Evolutionary conservation across 352 stramenopile species (phyloP).

Genomic region (Nothophytophthora sp.): DNA sequence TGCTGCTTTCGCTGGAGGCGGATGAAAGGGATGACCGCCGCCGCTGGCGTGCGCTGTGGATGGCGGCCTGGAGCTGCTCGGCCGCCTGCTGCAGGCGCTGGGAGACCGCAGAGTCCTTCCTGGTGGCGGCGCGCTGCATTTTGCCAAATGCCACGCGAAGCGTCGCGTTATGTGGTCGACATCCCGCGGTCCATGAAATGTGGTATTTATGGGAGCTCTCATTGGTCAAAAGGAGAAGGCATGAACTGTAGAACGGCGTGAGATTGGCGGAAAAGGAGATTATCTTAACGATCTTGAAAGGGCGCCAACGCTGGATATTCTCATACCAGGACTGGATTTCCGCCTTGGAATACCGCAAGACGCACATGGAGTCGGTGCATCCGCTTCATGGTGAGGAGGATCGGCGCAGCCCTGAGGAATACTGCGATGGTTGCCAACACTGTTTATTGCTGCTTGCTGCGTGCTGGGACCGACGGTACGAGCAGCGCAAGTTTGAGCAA

Average conservation of each 20-base stretch:
- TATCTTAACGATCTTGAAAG: background rate
- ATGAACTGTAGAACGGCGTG: background rate
- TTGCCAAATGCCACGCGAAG: slow-evolving; percentile 6
- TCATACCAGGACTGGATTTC: background rate
- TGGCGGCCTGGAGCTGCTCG: slow-evolving; percentile 55
- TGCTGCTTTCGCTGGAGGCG: too few relatives aligned
- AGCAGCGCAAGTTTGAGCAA: too few relatives aligned
- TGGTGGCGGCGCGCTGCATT: slow-evolving; percentile 10
- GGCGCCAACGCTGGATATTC: background rate
- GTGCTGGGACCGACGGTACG: too few relatives aligned
- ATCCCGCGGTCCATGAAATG: too few relatives aligned
- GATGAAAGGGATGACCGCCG: too few relatives aligned
- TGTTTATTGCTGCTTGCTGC: too few relatives aligned
- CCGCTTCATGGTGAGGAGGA: too few relatives aligned
- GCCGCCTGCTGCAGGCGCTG: slow-evolving; percentile 44
- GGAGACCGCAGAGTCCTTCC: slow-evolving; percentile 19
- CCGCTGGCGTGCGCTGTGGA: slow-evolving; percentile 31
- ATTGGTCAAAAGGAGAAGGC: background rate
- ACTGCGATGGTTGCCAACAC: too few relatives aligned
- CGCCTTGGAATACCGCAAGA: background rate
- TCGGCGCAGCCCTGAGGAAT: too few relatives aligned
- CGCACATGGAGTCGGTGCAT: too few relatives aligned
- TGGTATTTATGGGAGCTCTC: too few relatives aligned
- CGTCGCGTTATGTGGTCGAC: background rate
- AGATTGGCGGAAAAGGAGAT: background rate